Base-by-base conservation (phyloP, 192 early-diverging fungal genomes). In the Dispira simplex region DNA sequence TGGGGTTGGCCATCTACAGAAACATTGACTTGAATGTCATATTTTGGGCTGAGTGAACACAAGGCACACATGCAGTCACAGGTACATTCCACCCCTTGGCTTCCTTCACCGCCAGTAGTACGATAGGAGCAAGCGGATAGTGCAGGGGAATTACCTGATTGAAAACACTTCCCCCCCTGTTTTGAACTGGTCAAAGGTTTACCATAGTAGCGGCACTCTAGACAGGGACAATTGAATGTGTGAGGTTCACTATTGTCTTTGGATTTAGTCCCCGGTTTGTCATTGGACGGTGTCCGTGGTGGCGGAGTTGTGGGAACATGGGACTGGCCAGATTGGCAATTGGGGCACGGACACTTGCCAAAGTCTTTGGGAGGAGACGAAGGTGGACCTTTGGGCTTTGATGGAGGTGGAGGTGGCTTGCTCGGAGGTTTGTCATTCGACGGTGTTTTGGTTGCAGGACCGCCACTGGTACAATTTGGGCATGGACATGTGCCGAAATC, bases 1-100 rank as follows among this genome's bases (percentile, higher is more conserved):
- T 47, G 11, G n/a, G n/a, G n/a, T n/a, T n/a, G n/a, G n/a, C n/a
- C n/a, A n/a, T n/a, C n/a, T n/a, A 51, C 48, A 3, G 58, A 60
- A 18, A 60, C 58, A 28, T 60, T 27, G 13, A 60, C 27, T 44
- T 44, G 25, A 28, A 60, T 18, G 27, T 60, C 58, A 44, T 60
- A 60, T 21, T 60, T 60, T 14, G 58, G 58, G 32, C 58, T 60
- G 14, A 60, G 58, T 21, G 58, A 27, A 44, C 58, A 60, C 58
- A 60, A 44, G 16, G 58, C 58, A 44, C 58, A 60, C 14, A 44
- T 11, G 39, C 58, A 60, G 12, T 11, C 10, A 44, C 58, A 60
- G 44, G 58, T 60, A 27, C 58, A 60, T 39, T 39, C 32, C 32
- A 6, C 6, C 32, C 32, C 6, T 39, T 39, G 32, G 32, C 32